phyloP scores from a whole-genome alignment of 257 asterid genomes.

The Lycium ferocissimum region DNA sequence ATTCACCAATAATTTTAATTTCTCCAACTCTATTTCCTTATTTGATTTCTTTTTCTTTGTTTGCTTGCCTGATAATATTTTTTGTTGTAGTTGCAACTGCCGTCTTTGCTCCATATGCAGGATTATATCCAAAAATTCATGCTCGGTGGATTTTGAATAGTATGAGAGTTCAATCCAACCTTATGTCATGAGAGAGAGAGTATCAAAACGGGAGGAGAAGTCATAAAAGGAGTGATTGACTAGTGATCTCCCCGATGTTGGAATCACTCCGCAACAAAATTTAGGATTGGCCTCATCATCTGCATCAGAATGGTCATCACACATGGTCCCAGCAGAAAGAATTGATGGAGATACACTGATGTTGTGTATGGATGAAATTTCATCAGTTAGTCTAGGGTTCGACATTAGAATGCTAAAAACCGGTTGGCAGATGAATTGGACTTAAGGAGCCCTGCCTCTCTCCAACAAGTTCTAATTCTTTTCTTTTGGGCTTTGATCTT shows the following conservation, averaged over 20 bases:
- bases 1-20: background rate
- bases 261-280: background rate
- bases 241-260: background rate
- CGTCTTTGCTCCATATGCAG: background rate
- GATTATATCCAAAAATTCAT: background rate
- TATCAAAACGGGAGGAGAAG: background rate
- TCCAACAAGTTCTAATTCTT: no score
- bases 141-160: background rate
- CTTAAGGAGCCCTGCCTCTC: no score
- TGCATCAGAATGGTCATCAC: background rate
- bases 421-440: no score
- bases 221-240: background rate
- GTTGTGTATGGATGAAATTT: no score
- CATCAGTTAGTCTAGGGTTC: no score
- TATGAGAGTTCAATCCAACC: background rate
- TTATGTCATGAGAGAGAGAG: background rate
- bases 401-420: no score
- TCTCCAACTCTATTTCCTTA: background rate
- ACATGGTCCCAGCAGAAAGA: no score
- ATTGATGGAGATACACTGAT: no score
- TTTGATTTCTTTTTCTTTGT: conserved; percentile 10
- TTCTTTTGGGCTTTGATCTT: no score
- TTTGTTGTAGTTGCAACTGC: background rate
- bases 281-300: background rate
- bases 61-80: background rate